Base-by-base conservation (phyloP, 306 rosid genomes). In the Clitoria ternatea region DNA sequence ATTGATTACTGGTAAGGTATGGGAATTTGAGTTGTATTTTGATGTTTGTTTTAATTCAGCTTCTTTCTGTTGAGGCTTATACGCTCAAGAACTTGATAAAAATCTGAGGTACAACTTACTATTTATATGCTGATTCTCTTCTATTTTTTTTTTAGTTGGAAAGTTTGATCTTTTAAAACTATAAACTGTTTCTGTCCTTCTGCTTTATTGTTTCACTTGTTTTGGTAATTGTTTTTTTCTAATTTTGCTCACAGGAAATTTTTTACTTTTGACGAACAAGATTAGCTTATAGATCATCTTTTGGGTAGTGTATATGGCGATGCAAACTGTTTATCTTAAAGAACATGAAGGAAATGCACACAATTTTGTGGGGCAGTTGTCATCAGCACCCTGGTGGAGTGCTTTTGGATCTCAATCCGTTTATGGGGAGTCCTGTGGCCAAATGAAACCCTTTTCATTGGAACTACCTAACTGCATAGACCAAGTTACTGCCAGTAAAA, bases 341-440 rank as follows among this genome's bases (percentile, higher is more conserved):
- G 98, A 88, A 80, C 82, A 77, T 77, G 96, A 88, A 79, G 92
- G 93, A 67, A 61, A 74, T 80, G 66, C 70, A 11, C 87, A 69
- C 23, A 85, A 85, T 69, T 73, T 80, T 42, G 68, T 81, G 15
- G 91, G 92, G 33, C 89, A 84, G 73, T 14, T 82, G 43, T 70
- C 87, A 45, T 66, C 89, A 42, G 83, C 83, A 4, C 86, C 88
- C n/a, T 85, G 96, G 91, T 90, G 93, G 97, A 72, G 76, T 80
- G 73, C 77, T 72, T 77, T 88, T 59, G 91, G 87, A 79, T 79
- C 89, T 71, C 91, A 82, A 67, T 72, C 89, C 0, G 52, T 54
- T 64, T 78, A 72, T 75, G 93, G 83, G 19, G 96, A 90, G 4
- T 81, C 90, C 26, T 85, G 82, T 82, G 88, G 80, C 71, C 92